phyloP scores from a whole-genome alignment of 2,329 filamentous ascomycete genomes.

The Monilinia fructicola region DNA sequence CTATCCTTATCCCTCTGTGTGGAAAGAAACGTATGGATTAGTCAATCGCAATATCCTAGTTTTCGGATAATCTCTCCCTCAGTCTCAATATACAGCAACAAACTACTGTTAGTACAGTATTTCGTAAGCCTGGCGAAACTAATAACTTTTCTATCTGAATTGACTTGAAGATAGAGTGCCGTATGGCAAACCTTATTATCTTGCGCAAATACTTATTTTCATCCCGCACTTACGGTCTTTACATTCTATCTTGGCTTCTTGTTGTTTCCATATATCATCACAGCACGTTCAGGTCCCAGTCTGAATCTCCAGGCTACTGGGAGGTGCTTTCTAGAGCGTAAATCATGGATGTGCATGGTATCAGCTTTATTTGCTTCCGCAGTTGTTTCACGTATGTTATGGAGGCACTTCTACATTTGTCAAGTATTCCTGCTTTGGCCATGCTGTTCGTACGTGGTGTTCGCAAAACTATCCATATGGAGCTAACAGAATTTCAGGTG shows the following conservation, averaged over 20 bases:
- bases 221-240: not conserved
- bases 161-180: conserved; percentile 4
- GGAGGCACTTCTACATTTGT: conserved; percentile 35
- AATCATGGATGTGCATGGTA: conserved; percentile 29
- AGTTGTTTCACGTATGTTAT: conserved; percentile 33
- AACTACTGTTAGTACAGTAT: not conserved
- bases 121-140: not conserved
- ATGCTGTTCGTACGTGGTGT: conserved; percentile 36
- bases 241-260: not conserved
- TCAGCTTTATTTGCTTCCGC: conserved; percentile 31
- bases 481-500: conserved; percentile 30
- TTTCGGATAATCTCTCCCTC: not conserved
- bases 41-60: conserved; percentile 19
- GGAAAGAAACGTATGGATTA: not conserved
- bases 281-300: not conserved
- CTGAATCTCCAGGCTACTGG: not conserved
- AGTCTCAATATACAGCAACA: not conserved
- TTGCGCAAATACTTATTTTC: not conserved
- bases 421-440: conserved; percentile 34
- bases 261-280: not conserved
- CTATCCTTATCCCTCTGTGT: not conserved
- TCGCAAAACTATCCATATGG: not conserved
- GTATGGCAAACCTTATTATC: not conserved
- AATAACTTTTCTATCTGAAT: not conserved
- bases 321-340: not conserved